Percentiles rank a stretch among this genome's conserved stretches.
phyloP scores from a whole-genome alignment of 768 basidiomycete species.

The Lactifluus piperatus region DNA sequence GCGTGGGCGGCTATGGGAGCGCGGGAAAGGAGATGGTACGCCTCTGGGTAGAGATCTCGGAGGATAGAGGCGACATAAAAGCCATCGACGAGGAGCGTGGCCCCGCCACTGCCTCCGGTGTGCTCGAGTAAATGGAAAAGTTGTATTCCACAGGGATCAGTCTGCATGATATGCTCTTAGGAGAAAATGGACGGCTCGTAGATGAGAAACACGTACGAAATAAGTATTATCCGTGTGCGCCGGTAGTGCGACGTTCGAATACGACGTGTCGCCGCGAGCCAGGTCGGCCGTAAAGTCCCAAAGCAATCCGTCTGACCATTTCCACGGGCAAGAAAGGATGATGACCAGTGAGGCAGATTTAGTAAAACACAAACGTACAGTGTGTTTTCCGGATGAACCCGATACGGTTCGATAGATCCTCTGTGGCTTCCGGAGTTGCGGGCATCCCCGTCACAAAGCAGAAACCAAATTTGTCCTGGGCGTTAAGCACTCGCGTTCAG shows the following conservation, averaged over 20 bases:
- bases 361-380: constrained; percentile 31
- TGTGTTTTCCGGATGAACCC: constrained; percentile 87
- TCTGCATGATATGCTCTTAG: constrained; percentile 35
- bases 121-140: constrained; percentile 90
- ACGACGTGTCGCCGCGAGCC: constrained; percentile 88
- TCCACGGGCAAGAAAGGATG: background rate
- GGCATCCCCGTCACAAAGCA: constrained; percentile 81
- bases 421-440: constrained; percentile 73
- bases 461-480: constrained; percentile 79
- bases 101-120: constrained; percentile 73
- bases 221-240: constrained; percentile 79
- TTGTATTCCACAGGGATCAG: constrained; percentile 92
- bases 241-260: constrained; percentile 78
- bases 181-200: no score
- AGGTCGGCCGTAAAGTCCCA: constrained; percentile 96
- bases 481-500: background rate
- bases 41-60: constrained; percentile 58
- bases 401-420: constrained; percentile 65
- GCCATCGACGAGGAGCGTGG: constrained; percentile 90
- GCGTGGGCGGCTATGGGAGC: constrained; percentile 78
- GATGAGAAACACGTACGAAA: constrained; percentile 41
- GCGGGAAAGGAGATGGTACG: constrained; percentile 59
- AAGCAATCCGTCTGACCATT: constrained; percentile 70
- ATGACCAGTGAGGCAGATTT: background rate
- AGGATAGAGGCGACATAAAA: constrained; percentile 86